Evolutionary conservation across 805 yeast species (phyloP).

Genomic region (Priceomyces carsonii): DNA sequence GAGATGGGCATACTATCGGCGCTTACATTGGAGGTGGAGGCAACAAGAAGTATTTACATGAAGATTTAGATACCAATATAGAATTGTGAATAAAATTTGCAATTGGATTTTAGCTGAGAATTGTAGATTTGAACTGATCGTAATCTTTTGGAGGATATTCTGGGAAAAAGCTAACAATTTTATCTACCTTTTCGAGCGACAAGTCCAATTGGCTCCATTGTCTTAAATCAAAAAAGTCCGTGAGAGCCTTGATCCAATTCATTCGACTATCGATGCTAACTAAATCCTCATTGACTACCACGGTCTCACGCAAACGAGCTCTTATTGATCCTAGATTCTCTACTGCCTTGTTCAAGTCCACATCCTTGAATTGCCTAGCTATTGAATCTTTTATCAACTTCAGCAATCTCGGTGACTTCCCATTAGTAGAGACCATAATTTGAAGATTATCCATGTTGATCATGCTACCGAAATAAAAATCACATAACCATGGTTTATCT

Average conservation of each 20-base stretch:
- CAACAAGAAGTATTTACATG: conserved; percentile 70
- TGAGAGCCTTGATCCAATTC: conserved; percentile 68
- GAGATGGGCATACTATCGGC: conserved; percentile 89
- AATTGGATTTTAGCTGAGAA: conserved; percentile 4
- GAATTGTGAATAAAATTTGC: conserved; percentile 1
- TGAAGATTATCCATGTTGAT: conserved; percentile 72
- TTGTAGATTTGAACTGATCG: conserved; percentile 14
- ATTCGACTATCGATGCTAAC: conserved; percentile 58
- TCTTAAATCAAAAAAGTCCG: conserved; percentile 58
- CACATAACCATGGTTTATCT: conserved; percentile 82
- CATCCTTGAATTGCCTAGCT: conserved; percentile 43
- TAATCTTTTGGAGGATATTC: conserved; percentile 44
- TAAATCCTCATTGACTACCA: conserved; percentile 48
- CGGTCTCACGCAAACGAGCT: conserved; percentile 44
- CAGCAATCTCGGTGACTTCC: conserved; percentile 77
- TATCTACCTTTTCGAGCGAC: conserved; percentile 31
- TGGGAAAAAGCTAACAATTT: conserved; percentile 51
- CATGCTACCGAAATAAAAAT: conserved; percentile 82
- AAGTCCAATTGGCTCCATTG: conserved; percentile 56
- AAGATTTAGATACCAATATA: conserved; percentile 47
- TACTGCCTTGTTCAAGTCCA: conserved; percentile 59
- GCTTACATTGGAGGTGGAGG: conserved; percentile 97
- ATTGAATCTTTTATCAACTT: conserved; percentile 52
- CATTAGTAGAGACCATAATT: conserved; percentile 81
- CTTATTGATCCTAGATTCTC: conserved; percentile 60